These are phyloP conservation scores for Penicillium longicatenatum DNA, from an alignment of 495 filamentous ascomycete genomes.

Conservation along the genomic window DNA sequence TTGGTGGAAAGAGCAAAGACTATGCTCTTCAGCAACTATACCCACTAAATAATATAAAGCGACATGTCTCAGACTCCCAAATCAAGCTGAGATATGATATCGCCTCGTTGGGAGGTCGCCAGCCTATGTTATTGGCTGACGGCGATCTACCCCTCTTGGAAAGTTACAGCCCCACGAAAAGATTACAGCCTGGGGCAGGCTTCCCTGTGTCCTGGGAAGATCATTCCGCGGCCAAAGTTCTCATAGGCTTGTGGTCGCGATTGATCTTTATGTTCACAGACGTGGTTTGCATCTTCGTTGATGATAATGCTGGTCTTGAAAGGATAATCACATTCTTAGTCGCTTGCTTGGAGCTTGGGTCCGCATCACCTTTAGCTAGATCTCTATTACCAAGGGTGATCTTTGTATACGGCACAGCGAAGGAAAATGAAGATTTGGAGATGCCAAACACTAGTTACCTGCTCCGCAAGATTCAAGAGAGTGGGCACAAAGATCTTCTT, in stretches of 20 bases:
- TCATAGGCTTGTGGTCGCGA: slow-evolving; percentile 15
- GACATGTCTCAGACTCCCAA: slow-evolving; percentile 2
- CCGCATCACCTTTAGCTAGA: neutral
- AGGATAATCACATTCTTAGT: slow-evolving; percentile 15
- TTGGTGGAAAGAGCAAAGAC: slow-evolving; percentile 18
- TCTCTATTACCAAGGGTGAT: neutral
- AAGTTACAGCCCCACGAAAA: neutral
- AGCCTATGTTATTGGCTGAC: slow-evolving; percentile 23
- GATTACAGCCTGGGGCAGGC: slow-evolving; percentile 5
- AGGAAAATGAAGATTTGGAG: too few relatives aligned
- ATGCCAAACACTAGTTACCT: neutral
- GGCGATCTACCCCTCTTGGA: slow-evolving; percentile 5
- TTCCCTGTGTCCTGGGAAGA: slow-evolving; percentile 12
- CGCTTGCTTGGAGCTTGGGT: slow-evolving; percentile 12
- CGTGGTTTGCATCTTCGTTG: slow-evolving; percentile 26
- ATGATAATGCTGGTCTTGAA: slow-evolving; percentile 10
- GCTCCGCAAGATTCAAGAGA: neutral
- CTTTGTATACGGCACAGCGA: neutral
- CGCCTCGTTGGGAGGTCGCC: slow-evolving; percentile 5
- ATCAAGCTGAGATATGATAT: slow-evolving; percentile 24
- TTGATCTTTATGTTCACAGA: slow-evolving; percentile 29
- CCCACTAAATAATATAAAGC: slow-evolving; percentile 28
- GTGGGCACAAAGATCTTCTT: neutral
- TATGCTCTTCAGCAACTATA: slow-evolving; percentile 20
- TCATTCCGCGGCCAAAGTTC: slow-evolving; percentile 4